Base-by-base conservation (phyloP, 441 rosid species). In the Metrosideros polymorpha region DNA sequence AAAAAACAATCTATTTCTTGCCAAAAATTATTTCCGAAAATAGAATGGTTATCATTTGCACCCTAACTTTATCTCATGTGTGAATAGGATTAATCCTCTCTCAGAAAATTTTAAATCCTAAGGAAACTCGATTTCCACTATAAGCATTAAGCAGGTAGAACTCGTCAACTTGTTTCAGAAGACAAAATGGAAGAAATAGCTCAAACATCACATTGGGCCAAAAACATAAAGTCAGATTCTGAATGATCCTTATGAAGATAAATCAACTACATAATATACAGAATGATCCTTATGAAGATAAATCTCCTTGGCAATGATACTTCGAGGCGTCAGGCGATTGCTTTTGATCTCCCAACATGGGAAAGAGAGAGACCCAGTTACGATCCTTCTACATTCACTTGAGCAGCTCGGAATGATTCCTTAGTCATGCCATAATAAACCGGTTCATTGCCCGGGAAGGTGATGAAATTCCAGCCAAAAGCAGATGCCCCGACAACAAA, bases 401-500 rank as follows among this genome's bases (percentile, higher is more conserved):
- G 87, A 3, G 87, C 76, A 22, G 85, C 85, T 30, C 85, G 85
- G 82, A 86, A 86, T 45, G 84, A 22, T 86, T 86, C 87, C 47
- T 86, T 86, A 6, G 82, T 82, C 42, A 82, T 18, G 25, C 87
- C 87, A 18, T 86, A 82, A 35, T 86, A 86, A n/a, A 82, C 82
- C 8, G 87, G 57, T 49, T 59, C 85, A 22, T 76, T 50, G n/a
- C 79, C 49, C 1, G 22, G 85, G 5, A 82, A 47, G 25, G 85
- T 86, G 71, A 86, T 1, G 63, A 86, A 86, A 10, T 86, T 86
- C 87, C 87, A 86, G 43, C 87, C 87, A 61, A 86, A 86, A 55
- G 87, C 87, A n/a, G 87, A 86, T 47, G 85, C 87, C 29, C 87
- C 87, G 3, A 86, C 82, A 82, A 85, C 32, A 32, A 82, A 22